A percentile compares a stretch with the other conserved stretches of the same genome.
These are phyloP conservation scores for Camptophora hylomeconis DNA, from an alignment of 2,329 filamentous ascomycete species.

Conservation along the genomic window DNA sequence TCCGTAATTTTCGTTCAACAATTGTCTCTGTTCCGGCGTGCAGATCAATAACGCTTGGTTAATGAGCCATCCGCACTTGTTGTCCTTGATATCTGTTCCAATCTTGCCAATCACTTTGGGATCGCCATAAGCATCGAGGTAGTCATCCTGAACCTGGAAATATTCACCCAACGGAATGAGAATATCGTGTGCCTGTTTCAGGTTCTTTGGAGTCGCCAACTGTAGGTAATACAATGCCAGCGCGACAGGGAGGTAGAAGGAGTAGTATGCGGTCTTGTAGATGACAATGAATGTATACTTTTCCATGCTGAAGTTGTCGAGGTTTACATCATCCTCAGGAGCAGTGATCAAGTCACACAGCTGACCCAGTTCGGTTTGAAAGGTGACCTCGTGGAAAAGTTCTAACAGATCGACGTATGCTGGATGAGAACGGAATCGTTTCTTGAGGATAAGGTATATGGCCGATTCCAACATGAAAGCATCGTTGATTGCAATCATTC, in stretches of 20 bases:
- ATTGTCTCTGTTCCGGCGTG: slow-evolving; percentile 70
- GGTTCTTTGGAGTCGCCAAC: slow-evolving; percentile 74
- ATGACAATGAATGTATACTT: slow-evolving; percentile 98
- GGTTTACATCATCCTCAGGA: slow-evolving; percentile 82
- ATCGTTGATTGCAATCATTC: slow-evolving; percentile 97
- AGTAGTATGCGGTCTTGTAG: slow-evolving; percentile 99
- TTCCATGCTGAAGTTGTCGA: slow-evolving; percentile 86
- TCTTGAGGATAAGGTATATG: slow-evolving; percentile 87
- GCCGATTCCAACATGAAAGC: slow-evolving; percentile 84
- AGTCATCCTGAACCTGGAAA: slow-evolving; percentile 98
- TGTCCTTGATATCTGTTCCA: slow-evolving; percentile 96
- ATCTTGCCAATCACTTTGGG: slow-evolving; percentile 94
- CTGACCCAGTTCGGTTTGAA: slow-evolving; percentile 93
- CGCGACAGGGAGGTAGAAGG: slow-evolving; percentile 93
- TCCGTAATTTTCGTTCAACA: slow-evolving; percentile 88
- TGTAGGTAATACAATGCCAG: slow-evolving; percentile 77
- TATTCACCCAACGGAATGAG: slow-evolving; percentile 96
- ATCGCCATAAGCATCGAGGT: slow-evolving; percentile 93
- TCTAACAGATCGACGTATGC: slow-evolving; percentile 85
- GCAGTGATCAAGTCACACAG: slow-evolving; percentile 89
- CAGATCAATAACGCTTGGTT: slow-evolving; percentile 80
- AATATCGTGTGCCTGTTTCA: slow-evolving; percentile 79
- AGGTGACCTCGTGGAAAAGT: slow-evolving; percentile 88
- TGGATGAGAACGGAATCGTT: slow-evolving; percentile 79
- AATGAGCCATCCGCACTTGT: slow-evolving; percentile 98